Conservation (phyloP, 148 eudicot species). For the Gaultheria prostrata region DNA sequence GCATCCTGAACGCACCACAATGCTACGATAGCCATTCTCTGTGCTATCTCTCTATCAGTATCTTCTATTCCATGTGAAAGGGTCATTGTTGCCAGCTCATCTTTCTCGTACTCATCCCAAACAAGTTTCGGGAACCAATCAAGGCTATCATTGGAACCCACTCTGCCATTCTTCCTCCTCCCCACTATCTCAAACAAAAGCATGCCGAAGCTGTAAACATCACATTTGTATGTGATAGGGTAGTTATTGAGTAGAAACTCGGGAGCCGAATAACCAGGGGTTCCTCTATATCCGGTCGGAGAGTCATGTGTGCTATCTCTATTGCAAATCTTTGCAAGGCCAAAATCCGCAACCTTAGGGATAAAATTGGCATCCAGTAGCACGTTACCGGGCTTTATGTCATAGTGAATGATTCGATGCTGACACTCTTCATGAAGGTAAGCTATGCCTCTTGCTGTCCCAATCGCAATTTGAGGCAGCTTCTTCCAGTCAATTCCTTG, state of each 20-base stretch:
- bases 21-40: slow-evolving; percentile 8
- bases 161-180: neutral
- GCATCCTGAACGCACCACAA: slow-evolving; percentile 20
- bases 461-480: too few relatives aligned
- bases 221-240: too few relatives aligned
- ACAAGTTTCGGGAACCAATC: slow-evolving; percentile 11
- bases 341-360: slow-evolving; percentile 13
- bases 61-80: neutral
- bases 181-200: too few relatives aligned
- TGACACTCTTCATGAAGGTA: slow-evolving; percentile 8
- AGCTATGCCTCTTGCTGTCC: too few relatives aligned
- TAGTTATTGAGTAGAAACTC: too few relatives aligned
- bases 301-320: neutral
- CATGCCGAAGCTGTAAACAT: too few relatives aligned
- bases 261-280: too few relatives aligned
- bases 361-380: neutral
- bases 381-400: too few relatives aligned
- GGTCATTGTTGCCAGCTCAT: neutral
- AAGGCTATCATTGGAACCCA: neutral
- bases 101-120: too few relatives aligned
- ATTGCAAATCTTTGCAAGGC: slow-evolving; percentile 7
- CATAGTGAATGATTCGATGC: slow-evolving; percentile 13
- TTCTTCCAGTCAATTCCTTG: slow-evolving; percentile 8
- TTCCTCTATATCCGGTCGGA: neutral
- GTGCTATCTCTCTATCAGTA: neutral